Base-by-base conservation (phyloP, 192 early-diverging fungal genomes). In the Umbelopsis vinacea region DNA sequence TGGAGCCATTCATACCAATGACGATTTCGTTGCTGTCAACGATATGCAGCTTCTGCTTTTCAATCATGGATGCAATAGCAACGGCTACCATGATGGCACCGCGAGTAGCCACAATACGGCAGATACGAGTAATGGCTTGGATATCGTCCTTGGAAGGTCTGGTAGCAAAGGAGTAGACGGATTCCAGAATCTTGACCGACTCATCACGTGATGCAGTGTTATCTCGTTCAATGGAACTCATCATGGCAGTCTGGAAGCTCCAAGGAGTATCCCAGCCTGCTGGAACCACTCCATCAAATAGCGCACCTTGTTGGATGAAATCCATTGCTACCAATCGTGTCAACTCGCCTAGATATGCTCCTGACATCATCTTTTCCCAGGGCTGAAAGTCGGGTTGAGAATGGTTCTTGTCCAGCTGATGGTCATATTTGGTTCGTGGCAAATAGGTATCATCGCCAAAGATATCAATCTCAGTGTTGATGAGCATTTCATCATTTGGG, bases 351-450 rank as follows among this genome's bases (percentile, higher is more conserved):
- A 99, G 80, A 74, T 97, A 99, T 77, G 93, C 87, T 74, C 96
- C 97, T 40, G 94, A 95, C 69, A 98, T 90, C 89, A 96, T 93
- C 85, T 98, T 99, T 82, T 99, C 97, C 82, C 93, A 98, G 15
- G 89, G 89, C 77, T 96, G 97, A 78, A 91, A 89, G 68, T 89
- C 87, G 21, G 93, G 91, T 76, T 94, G 92, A 52, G 84, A 78
- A 35, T 92, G 92, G 53, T 89, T 86, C 66, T 86, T 81, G 83
- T 97, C 95, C 68, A 98, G 86, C 52, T 85, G 82, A 72, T 84
- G 80, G 83, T 99, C 97, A 78, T 95, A 97, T 77, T 89, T 89
- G 66, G 91, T 96, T 70, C 89, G 82, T 43, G 95, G 95, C 33
- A 99, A 81, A 69, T 95, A 91, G 23, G 76, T 76, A 52, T 86